Evolutionary conservation across 139 green algal species (phyloP), one percentile per base, ranked within the genome.

Genomic region (Zygnema circumcarinatum): DNA sequence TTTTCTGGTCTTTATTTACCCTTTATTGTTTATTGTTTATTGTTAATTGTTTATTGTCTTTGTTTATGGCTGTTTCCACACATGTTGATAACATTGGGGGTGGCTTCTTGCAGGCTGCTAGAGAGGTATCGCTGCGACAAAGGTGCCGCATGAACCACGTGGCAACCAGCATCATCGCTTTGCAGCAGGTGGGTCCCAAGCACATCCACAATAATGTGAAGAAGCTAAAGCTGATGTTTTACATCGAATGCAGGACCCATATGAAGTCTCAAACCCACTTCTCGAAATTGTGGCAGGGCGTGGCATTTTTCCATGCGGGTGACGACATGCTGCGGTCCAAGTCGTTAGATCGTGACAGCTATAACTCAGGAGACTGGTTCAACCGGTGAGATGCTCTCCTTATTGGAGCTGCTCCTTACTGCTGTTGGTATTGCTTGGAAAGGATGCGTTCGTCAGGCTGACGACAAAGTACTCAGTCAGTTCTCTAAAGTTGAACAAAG

Each of bases 251-350:
- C n/a, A n/a, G n/a, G n/a, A n/a, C n/a, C n/a, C n/a, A n/a, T n/a
- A n/a, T n/a, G n/a, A n/a, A n/a, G n/a, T n/a, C n/a, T n/a, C n/a
- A n/a, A n/a, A n/a, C n/a, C n/a, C n/a, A n/a, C n/a, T n/a, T n/a
- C n/a, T n/a, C n/a, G n/a, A n/a, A n/a, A 16, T 62, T 62, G 7
- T 74, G 47, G 31, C 90, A 95, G 90, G 93, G 93, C 3, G 83
- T 95, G 39, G 92, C 94, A 1, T 98, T 98, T 88, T 93, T 98
- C 56, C 94, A 97, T 90, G 94, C 95, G 11, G 95, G 94, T 1
- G 94, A 96, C 84, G 95, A 98, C 75, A 92, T 97, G 54, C 92
- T 97, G 68, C 92, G 94, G 42, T 95, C 91, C 78, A 98, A 98
- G 89, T 94, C 82, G 84, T 89, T 98, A 2, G 95, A 98, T 91